Conservation (phyloP, 768 basidiomycete species). For the Flagelloscypha sp. region DNA sequence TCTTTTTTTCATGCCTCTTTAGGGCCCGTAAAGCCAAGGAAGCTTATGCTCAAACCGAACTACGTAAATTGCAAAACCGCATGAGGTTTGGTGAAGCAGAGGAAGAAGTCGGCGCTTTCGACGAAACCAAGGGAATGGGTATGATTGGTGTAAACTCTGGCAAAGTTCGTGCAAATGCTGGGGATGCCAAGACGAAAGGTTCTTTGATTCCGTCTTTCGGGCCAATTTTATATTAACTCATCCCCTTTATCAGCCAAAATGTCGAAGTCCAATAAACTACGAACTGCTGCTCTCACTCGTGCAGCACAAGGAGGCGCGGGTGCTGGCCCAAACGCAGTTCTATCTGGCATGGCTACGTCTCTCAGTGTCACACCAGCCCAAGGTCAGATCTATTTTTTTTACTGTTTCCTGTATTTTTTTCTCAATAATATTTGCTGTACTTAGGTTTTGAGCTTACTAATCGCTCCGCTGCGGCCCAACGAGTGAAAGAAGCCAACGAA, state of each 20-base stretch:
- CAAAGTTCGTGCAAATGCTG: slow-evolving; percentile 79
- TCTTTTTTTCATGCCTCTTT: slow-evolving; percentile 2
- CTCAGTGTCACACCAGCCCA: slow-evolving; percentile 94
- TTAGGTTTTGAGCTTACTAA: slow-evolving; percentile 92
- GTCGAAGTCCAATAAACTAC: slow-evolving; percentile 88
- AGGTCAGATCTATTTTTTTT: slow-evolving; percentile 52
- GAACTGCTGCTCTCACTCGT: slow-evolving; percentile 75
- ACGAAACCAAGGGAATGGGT: slow-evolving; percentile 95
- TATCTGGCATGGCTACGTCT: slow-evolving; percentile 84
- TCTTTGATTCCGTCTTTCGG: slow-evolving; percentile 16
- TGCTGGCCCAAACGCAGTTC: slow-evolving; percentile 36
- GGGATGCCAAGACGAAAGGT: slow-evolving; percentile 91
- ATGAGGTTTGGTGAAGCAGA: slow-evolving; percentile 95
- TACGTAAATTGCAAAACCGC: slow-evolving; percentile 94
- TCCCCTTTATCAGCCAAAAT: slow-evolving; percentile 64
- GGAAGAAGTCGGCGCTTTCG: slow-evolving; percentile 92
- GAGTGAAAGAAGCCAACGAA: slow-evolving; percentile 94
- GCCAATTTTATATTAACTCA: slow-evolving; percentile 1
- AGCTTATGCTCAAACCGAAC: slow-evolving; percentile 92
- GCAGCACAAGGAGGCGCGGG: slow-evolving; percentile 45
- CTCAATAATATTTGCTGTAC: slow-evolving; percentile 1
- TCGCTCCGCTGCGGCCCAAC: slow-evolving; percentile 72
- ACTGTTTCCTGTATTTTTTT: slow-evolving; percentile 3
- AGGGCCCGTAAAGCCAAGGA: slow-evolving; percentile 98
- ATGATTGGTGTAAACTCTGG: slow-evolving; percentile 90